These are phyloP conservation scores for Pseudognaphalium luteoalbum DNA, from an alignment of 129 eudicot genomes.

Conservation along the genomic window DNA sequence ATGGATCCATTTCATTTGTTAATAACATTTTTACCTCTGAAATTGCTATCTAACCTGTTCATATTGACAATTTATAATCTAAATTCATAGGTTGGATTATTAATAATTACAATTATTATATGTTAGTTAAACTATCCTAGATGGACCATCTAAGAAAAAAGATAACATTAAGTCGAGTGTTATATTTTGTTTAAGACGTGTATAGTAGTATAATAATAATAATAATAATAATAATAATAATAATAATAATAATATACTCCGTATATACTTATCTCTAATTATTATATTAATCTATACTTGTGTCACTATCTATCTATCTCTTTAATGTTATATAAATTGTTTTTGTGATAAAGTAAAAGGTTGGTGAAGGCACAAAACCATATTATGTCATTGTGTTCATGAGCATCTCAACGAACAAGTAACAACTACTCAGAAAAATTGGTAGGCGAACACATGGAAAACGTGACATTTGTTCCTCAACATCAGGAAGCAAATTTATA, in stretches of 20 bases:
- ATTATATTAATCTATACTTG: background rate
- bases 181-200: background rate
- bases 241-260: too few species aligned
- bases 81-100: too few species aligned
- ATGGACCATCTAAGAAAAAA: too few species aligned
- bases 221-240: too few species aligned
- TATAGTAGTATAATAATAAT: too few species aligned
- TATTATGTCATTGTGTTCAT: slow-evolving; percentile 3
- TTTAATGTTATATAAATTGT: background rate
- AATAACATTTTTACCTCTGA: too few species aligned
- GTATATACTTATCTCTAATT: background rate
- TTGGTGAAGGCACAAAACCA: slow-evolving; percentile 7
- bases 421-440: slow-evolving; percentile 5
- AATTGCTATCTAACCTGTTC: too few species aligned
- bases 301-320: background rate
- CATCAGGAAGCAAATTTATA: background rate
- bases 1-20: too few species aligned
- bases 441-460: slow-evolving; percentile 24
- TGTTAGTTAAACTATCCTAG: too few species aligned
- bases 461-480: slow-evolving; percentile 17
- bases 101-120: too few species aligned
- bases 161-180: background rate
- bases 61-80: too few species aligned
- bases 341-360: slow-evolving; percentile 14
- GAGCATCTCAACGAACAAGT: slow-evolving; percentile 24